Conservation (phyloP, 495 filamentous ascomycete genomes). For the Corynascus novoguineensis region DNA sequence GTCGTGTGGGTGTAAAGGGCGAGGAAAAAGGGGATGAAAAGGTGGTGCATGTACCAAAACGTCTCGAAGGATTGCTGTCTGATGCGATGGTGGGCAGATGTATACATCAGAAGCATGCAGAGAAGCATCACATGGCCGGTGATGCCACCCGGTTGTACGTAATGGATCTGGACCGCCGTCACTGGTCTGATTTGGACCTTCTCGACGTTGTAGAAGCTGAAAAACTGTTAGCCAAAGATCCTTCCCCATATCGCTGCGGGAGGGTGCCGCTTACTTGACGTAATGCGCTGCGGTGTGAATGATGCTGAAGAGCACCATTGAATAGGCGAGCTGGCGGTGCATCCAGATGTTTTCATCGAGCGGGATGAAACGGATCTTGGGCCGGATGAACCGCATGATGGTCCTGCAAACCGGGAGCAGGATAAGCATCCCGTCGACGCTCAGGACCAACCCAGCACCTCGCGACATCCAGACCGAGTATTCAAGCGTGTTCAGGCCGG, state of each 20-base stretch:
- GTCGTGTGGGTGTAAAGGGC: slow-evolving; percentile 93
- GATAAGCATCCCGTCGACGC: slow-evolving; percentile 81
- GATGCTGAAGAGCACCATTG: slow-evolving; percentile 73
- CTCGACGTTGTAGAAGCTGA: slow-evolving; percentile 93
- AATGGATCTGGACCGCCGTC: slow-evolving; percentile 89
- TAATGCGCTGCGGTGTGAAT: slow-evolving; percentile 80
- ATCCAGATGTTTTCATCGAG: slow-evolving; percentile 96
- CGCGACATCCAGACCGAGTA: slow-evolving; percentile 95
- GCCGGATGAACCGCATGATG: slow-evolving; percentile 72
- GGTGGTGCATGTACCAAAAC: slow-evolving; percentile 98
- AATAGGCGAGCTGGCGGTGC: slow-evolving; percentile 90
- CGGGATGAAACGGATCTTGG: slow-evolving; percentile 81
- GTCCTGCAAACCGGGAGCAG: slow-evolving; percentile 93
- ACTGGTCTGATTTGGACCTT: slow-evolving; percentile 73
- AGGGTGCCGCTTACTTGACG: slow-evolving; percentile 75
- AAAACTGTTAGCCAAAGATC: slow-evolving; percentile 17
- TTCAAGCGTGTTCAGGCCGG: slow-evolving; percentile 69
- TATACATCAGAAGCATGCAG: slow-evolving; percentile 99
- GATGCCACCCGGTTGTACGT: slow-evolving; percentile 79
- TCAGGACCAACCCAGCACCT: slow-evolving; percentile 79
- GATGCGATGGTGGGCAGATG: slow-evolving; percentile 87
- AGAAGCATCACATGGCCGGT: slow-evolving; percentile 97
- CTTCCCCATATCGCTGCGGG: too few relatives aligned
- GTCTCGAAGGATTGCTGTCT: slow-evolving; percentile 96
- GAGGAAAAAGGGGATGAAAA: slow-evolving; percentile 93